Percentiles rank a stretch among this genome's conserved stretches.
These are phyloP conservation scores for Lumnitzera littorea DNA, from an alignment of 345 rosid genomes.

Conservation along the genomic window DNA sequence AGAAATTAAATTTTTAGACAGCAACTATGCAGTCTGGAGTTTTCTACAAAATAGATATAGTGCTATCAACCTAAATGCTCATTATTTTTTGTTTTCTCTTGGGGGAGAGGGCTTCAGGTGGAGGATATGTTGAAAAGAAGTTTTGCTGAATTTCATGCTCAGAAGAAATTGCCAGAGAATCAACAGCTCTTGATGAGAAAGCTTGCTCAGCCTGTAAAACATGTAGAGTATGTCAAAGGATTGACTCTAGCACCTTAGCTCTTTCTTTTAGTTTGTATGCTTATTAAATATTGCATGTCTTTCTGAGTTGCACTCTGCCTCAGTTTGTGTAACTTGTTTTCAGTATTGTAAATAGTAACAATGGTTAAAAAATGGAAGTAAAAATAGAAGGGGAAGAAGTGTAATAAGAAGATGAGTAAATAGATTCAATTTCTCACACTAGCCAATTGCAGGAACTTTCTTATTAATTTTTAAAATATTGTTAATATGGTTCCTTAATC, in stretches of 20 bases:
- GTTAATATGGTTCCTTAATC: no score
- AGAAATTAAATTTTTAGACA: no score
- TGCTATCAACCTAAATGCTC: background rate
- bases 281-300: background rate
- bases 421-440: no score
- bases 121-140: constrained; percentile 99
- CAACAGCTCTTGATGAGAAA: constrained; percentile 69
- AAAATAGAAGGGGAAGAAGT: no score
- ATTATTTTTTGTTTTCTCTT: constrained; percentile 7
- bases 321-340: no score
- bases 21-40: background rate
- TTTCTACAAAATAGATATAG: background rate
- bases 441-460: no score
- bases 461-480: no score
- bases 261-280: background rate
- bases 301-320: background rate
- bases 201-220: constrained; percentile 65
- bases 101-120: constrained; percentile 43
- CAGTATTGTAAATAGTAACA: no score
- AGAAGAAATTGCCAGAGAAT: constrained; percentile 84
- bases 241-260: constrained; percentile 11
- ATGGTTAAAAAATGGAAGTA: no score
- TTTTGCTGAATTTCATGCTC: constrained; percentile 95
- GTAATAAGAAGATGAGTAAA: no score
- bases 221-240: constrained; percentile 54